These are phyloP conservation scores for Pelargonium cotyledonis DNA, from an alignment of 441 rosid genomes.

Conservation along the genomic window DNA sequence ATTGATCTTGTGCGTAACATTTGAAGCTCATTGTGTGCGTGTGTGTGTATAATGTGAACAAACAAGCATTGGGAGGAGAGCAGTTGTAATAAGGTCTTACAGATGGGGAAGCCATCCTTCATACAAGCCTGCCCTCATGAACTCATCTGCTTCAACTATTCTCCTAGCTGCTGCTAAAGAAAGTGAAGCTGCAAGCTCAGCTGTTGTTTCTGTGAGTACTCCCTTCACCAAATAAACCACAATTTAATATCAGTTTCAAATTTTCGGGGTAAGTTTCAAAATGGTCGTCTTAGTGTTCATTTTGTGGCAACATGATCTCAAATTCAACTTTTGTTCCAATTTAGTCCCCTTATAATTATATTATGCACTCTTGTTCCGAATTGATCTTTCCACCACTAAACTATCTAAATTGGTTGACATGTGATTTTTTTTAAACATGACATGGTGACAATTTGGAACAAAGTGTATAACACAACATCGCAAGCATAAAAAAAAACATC, in stretches of 20 bases:
- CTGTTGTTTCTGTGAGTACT: constrained; percentile 91
- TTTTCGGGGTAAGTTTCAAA: not conserved
- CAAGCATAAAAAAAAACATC: not conserved
- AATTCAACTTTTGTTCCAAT: too few relatives aligned
- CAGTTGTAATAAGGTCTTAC: constrained; percentile 31
- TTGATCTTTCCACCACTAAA: too few relatives aligned
- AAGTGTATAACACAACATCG: too few relatives aligned
- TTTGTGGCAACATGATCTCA: too few relatives aligned
- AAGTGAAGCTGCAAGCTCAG: constrained; percentile 89
- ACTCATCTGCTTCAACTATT: constrained; percentile 90
- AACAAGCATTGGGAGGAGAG: not conserved
- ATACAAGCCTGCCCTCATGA: constrained; percentile 88
- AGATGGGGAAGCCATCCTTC: constrained; percentile 97
- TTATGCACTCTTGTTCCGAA: too few relatives aligned
- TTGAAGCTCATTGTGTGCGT: not conserved
- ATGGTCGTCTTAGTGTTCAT: too few relatives aligned
- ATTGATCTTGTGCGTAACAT: not conserved
- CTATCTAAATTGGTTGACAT: too few relatives aligned
- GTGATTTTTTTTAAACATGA: too few relatives aligned
- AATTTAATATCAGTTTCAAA: constrained; percentile 5
- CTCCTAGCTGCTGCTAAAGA: constrained; percentile 84
- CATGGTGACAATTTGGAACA: too few relatives aligned
- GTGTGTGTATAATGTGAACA: not conserved
- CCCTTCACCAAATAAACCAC: constrained; percentile 44
- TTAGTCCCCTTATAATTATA: too few relatives aligned